Evolutionary conservation across 208 protist genomes (phyloP).

Genomic region (Leishmania martiniquensis): DNA sequence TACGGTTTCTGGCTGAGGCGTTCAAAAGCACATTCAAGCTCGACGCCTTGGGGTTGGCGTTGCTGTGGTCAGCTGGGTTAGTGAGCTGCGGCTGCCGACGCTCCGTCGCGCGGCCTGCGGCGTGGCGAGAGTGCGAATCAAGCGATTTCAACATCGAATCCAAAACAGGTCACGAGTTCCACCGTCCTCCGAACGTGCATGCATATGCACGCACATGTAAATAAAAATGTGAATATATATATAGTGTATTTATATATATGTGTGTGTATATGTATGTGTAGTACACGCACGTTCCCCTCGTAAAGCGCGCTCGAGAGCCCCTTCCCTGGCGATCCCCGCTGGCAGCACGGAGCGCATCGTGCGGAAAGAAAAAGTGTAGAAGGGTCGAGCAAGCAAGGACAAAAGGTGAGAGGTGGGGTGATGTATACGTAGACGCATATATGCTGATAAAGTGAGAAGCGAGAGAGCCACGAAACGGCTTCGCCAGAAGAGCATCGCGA

Average conservation of each 20-base stretch:
- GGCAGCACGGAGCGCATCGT: background rate
- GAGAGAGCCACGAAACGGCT: no score
- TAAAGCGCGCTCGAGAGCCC: background rate
- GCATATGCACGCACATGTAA: background rate
- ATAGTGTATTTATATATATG: background rate
- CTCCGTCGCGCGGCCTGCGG: constrained; percentile 12
- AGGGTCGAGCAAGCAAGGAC: background rate
- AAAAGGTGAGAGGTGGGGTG: background rate
- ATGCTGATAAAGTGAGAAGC: no score
- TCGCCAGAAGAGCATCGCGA: background rate
- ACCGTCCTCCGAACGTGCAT: no score
- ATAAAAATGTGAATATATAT: no score
- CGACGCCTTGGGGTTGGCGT: background rate
- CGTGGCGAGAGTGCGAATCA: constrained; percentile 33
- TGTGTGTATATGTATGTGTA: background rate
- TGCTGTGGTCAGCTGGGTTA: background rate
- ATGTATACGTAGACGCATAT: no score
- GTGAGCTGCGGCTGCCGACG: background rate
- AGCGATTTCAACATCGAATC: no score
- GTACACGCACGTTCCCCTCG: background rate
- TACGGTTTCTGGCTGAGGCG: background rate
- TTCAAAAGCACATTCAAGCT: background rate
- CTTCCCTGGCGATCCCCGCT: background rate
- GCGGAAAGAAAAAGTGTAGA: background rate
- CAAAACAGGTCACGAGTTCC: no score